Percentiles rank a stretch among this genome's conserved stretches.
Evolutionary conservation across 345 rosid species (phyloP).

Genomic region (thale cress (Arabidopsis thaliana)): TAIR10.1 NC_003076.8:7426501-7427000

Average conservation of each 20-base stretch:
- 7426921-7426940: neutral
- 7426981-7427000: conserved; percentile 54
- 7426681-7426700: conserved; percentile 66
- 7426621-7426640: conserved; percentile 6
- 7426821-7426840: conserved; percentile 62
- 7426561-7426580: conserved; percentile 48
- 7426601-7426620: neutral
- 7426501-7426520: conserved; percentile 27
- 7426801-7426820: conserved; percentile 65
- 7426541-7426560: conserved; percentile 61
- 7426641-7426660: neutral
- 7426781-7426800: conserved; percentile 48
- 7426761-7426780: conserved; percentile 51
- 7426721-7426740: conserved; percentile 53
- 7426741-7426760: conserved; percentile 58
- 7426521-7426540: conserved; percentile 58
- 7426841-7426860: conserved; percentile 59
- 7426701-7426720: conserved; percentile 49
- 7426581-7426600: conserved; percentile 35
- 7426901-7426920: neutral
- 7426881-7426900: neutral
- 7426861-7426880: neutral
- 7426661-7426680: conserved; percentile 53
- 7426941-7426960: conserved; percentile 48
- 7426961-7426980: conserved; percentile 51